phyloP scores from a whole-genome alignment of 2,329 filamentous ascomycete genomes.

The Aciculosporium take region DNA sequence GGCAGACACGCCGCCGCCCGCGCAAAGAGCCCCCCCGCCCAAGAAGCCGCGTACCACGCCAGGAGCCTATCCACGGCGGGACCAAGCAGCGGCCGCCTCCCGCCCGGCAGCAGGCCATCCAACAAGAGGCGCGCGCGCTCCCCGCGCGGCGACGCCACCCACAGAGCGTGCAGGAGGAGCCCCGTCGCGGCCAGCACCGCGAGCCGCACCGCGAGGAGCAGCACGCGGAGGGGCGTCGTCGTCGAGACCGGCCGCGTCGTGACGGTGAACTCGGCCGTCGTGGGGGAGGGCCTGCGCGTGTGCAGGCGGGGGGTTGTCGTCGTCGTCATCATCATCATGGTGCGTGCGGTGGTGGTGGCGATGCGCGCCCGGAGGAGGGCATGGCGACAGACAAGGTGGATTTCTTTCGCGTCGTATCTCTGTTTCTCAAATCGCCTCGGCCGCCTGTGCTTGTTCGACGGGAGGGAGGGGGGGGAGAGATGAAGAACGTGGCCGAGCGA shows the following conservation, averaged over 20 bases:
- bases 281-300: conserved; percentile 60
- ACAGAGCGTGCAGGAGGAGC: conserved; percentile 36
- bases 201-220: conserved; percentile 30
- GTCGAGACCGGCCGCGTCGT: conserved; percentile 55
- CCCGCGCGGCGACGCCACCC: conserved; percentile 23
- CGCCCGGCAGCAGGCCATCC: too few relatives aligned
- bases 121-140: too few relatives aligned
- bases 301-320: conserved; percentile 44
- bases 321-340: too few relatives aligned
- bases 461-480: too few relatives aligned
- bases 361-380: too few relatives aligned
- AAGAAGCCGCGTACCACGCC: conserved; percentile 15
- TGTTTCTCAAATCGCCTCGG: too few relatives aligned
- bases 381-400: too few relatives aligned
- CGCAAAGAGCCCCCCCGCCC: conserved; percentile 19
- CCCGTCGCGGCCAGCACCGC: conserved; percentile 27
- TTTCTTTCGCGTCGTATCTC: too few relatives aligned
- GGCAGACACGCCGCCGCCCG: conserved; percentile 22
- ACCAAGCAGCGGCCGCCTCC: conserved; percentile 21
- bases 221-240: conserved; percentile 28
- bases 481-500: too few relatives aligned
- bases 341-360: too few relatives aligned
- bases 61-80: conserved; percentile 9
- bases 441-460: too few relatives aligned
- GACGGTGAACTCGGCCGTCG: conserved; percentile 84